phyloP scores from a whole-genome alignment of 2,329 filamentous ascomycete genomes.

The Alternaria viburni region DNA sequence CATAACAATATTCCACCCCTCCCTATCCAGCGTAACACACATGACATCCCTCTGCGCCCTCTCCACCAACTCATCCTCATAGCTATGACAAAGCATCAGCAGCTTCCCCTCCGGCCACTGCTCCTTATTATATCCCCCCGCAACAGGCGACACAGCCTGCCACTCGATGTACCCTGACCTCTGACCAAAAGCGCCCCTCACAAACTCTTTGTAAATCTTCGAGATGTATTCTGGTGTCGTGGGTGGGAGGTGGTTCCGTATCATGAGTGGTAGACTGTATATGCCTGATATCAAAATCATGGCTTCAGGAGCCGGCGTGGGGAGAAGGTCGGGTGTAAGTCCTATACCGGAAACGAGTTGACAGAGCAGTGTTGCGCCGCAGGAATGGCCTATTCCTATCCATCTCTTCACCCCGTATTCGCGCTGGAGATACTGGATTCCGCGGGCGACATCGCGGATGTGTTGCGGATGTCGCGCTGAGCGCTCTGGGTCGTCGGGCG shows the following conservation, averaged over 20 bases:
- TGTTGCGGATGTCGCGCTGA: slow-evolving; percentile 66
- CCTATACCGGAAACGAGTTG: slow-evolving; percentile 55
- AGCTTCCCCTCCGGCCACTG: slow-evolving; percentile 49
- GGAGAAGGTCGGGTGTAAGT: background rate
- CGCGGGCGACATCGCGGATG: slow-evolving; percentile 62
- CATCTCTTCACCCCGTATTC: slow-evolving; percentile 57
- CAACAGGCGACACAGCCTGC: slow-evolving; percentile 59
- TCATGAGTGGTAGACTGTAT: slow-evolving; percentile 67
- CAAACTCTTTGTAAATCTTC: slow-evolving; percentile 64
- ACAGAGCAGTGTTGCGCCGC: slow-evolving; percentile 67
- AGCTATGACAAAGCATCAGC: slow-evolving; percentile 55
- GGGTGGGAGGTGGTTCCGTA: slow-evolving; percentile 51
- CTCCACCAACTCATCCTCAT: slow-evolving; percentile 58
- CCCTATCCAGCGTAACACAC: slow-evolving; percentile 55
- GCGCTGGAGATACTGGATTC: slow-evolving; percentile 58
- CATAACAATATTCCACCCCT: slow-evolving; percentile 47
- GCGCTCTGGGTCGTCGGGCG: slow-evolving; percentile 55
- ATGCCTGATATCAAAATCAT: slow-evolving; percentile 71
- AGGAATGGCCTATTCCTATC: slow-evolving; percentile 67
- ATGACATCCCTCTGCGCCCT: slow-evolving; percentile 66
- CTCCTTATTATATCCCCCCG: slow-evolving; percentile 49
- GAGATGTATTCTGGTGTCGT: slow-evolving; percentile 31
- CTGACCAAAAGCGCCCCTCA: slow-evolving; percentile 66
- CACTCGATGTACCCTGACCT: slow-evolving; percentile 18
- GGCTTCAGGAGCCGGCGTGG: slow-evolving; percentile 39